Percentiles rank a stretch among this genome's conserved stretches.
Conservation (phyloP, 2,329 filamentous ascomycete genomes). For the Microdochium bolleyi region DNA sequence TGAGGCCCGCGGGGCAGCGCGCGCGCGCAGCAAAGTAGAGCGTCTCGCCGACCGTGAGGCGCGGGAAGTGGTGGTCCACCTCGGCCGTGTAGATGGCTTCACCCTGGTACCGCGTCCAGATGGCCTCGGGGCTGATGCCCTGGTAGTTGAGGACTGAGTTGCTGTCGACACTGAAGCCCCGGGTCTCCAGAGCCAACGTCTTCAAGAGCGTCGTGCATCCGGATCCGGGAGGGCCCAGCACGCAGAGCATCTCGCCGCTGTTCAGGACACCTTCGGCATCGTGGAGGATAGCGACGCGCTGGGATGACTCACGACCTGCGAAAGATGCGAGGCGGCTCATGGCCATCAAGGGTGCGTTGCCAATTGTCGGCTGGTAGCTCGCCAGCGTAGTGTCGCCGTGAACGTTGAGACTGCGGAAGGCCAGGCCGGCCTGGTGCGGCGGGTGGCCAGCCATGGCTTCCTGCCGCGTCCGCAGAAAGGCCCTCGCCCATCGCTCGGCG, state of each 20-base stretch:
- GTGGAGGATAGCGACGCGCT: neutral
- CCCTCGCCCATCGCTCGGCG: neutral
- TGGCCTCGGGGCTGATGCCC: too few species aligned
- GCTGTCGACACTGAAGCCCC: too few species aligned
- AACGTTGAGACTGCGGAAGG: neutral
- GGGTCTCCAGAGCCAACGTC: neutral
- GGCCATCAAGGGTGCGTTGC: neutral
- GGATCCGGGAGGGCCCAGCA: constrained; percentile 34
- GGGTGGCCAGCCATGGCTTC: neutral
- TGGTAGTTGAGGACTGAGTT: too few species aligned
- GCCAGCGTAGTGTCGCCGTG: neutral
- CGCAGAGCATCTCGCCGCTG: constrained; percentile 39
- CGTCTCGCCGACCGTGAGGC: constrained; percentile 56
- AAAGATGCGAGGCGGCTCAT: neutral
- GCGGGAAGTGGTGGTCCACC: constrained; percentile 55
- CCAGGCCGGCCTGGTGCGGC: neutral
- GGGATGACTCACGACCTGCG: neutral
- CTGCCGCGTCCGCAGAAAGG: neutral
- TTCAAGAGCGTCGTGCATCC: constrained; percentile 53
- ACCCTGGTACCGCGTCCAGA: constrained; percentile 26
- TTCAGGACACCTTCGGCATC: neutral
- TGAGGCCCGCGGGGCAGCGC: constrained; percentile 21
- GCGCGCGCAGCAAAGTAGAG: constrained; percentile 55
- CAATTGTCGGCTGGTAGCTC: neutral
- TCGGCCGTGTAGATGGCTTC: constrained; percentile 60